Evolutionary conservation across 225 moss, liverwort and hornwort genomes (phyloP), one percentile per base, ranked within the genome.

Genomic region (Polytrichum formosum): DNA sequence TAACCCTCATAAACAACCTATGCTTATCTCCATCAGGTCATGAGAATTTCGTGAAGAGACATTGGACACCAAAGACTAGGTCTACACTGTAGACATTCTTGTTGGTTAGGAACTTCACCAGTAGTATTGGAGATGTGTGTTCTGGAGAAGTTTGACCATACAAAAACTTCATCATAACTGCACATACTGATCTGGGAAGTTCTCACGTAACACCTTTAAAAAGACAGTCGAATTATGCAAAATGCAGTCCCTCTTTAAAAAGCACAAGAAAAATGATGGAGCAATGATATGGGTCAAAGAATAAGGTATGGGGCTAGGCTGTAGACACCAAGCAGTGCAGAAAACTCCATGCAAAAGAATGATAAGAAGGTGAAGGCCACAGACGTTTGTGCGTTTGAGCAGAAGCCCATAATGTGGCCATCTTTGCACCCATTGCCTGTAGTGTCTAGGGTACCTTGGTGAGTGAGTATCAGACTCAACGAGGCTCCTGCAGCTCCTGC

Each of bases 401-500:
- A 87, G 26, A 87, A 87, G 0, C 73, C 76, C 8, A 80, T 76
- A 37, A 87, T 83, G 9, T 76, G 62, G n/a, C 80, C 83, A 19
- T 83, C 86, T 73, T 61, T 69, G 78, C 86, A 87, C 28, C 86
- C 86, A 66, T 87, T 87, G 13, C 86, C 86, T 59, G 70, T 80
- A 22, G 9, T 73, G 55, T 87, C 86, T 23, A 83, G 69, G 0
- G 83, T 80, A 61, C 86, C 86, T 56, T 72, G 30, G 55, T 66
- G 80, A 67, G 80, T 80, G 61, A 87, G 69, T 35, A 87, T 27
- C 74, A 83, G 63, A 6, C 75, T 73, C 56, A 81, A 80, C 13
- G 86, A 78, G 37, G 86, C 86, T 26, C 86, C 86, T 6, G 86
- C 78, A 71, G 86, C 80, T 61, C 83, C 86, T 2, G 86, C 86